phyloP scores from a whole-genome alignment of 148 eudicot genomes.

The Diospyros lotus region DNA sequence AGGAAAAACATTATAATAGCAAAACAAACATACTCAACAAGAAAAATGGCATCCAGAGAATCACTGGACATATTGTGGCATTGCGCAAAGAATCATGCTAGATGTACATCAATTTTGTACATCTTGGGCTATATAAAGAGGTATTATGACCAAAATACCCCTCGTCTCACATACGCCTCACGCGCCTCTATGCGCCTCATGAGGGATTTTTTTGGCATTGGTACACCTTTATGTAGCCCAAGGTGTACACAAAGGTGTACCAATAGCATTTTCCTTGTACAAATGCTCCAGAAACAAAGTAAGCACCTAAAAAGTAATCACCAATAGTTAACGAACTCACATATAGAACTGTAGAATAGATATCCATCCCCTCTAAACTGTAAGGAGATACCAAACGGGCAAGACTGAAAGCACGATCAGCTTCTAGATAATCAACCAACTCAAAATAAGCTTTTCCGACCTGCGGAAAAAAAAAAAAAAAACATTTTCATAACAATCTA shows the following conservation, averaged over 20 bases:
- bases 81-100: neutral
- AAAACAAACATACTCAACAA: no score
- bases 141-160: no score
- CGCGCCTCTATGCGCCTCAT: no score
- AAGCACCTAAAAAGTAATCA: neutral
- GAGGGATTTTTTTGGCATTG: no score
- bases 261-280: no score
- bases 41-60: neutral
- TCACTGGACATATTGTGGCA: neutral
- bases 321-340: constrained; percentile 45
- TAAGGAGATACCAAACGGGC: constrained; percentile 87
- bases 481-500: neutral
- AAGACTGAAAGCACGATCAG: constrained; percentile 83
- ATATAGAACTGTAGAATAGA: constrained; percentile 86
- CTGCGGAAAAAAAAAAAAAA: constrained; percentile 29
- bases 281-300: neutral
- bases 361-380: constrained; percentile 97
- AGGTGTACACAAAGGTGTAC: no score
- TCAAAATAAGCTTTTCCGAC: constrained; percentile 94
- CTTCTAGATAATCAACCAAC: constrained; percentile 90
- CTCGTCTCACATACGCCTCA: no score
- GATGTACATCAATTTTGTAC: no score
- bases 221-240: no score
- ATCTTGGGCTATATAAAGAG: no score
- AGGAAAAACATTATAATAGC: neutral